Evolutionary conservation across 345 rosid species (phyloP).

Genomic region (Aquilaria malaccensis): DNA sequence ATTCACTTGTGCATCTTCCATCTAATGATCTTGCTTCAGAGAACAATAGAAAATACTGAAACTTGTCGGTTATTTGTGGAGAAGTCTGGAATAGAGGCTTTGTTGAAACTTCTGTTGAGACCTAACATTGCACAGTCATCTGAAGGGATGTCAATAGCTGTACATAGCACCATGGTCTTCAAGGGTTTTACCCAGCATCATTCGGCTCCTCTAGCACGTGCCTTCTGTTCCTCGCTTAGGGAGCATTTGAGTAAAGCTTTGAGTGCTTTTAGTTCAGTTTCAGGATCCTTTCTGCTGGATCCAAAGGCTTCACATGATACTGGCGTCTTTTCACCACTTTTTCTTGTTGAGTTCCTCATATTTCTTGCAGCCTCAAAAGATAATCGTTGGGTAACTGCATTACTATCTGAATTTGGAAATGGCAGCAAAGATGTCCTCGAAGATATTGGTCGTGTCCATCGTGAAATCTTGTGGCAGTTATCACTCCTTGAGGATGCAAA

Average conservation of each 20-base stretch:
- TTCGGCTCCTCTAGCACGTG: constrained; percentile 78
- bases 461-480: constrained; percentile 88
- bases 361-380: constrained; percentile 93
- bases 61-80: constrained; percentile 90
- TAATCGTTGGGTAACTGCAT: constrained; percentile 89
- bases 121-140: constrained; percentile 89
- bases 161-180: constrained; percentile 96
- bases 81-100: constrained; percentile 89
- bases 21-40: constrained; percentile 86
- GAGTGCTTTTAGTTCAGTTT: constrained; percentile 37
- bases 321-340: constrained; percentile 70
- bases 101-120: constrained; percentile 74
- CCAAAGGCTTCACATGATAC: constrained; percentile 43
- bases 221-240: constrained; percentile 77
- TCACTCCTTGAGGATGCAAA: constrained; percentile 75
- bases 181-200: constrained; percentile 96
- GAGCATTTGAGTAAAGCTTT: constrained; percentile 71
- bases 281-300: constrained; percentile 75
- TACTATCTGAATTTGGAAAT: constrained; percentile 77
- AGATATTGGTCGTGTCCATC: constrained; percentile 79
- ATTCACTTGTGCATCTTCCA: constrained; percentile 83
- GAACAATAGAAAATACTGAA: constrained; percentile 94
- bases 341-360: constrained; percentile 85
- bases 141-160: constrained; percentile 92
- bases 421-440: constrained; percentile 82